Evolutionary conservation across 106 monocot species (phyloP), one percentile per base, ranked within the genome.

Genomic region (Dioscorea alata): DNA sequence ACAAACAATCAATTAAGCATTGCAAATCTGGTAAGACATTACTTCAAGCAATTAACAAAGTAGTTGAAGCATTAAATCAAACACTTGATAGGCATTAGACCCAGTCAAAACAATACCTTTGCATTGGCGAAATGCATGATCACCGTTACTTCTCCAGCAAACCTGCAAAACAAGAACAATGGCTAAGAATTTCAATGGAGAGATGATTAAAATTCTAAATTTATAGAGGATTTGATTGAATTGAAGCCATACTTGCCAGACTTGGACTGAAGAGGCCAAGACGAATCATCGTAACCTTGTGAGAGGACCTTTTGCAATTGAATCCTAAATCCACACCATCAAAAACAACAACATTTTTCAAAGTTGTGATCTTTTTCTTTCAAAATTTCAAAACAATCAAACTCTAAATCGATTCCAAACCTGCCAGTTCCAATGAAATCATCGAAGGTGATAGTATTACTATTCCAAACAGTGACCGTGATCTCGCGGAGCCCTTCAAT

Each of bases 91-190:
- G 42, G 42, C 42, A 42, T 23, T 15, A 25, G 48, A 59, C 49
- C 5, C 12, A 14, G 49, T 19, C 63, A 6, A 28, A 28, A 28
- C 28, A 28, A 76, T 75, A 87, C 91, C 33, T 77, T 64, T 22
- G 77, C 78, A 78, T 85, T 82, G 12, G 76, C 20, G 61, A 76
- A 88, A 66, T 95, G 95, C 88, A 95, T 74, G 53, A 95, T 91
- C 52, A 88, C 56, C 51, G 79, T 88, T 58, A 95, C 83, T 69
- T 95, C 95, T 35, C 95, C 91, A 17, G 80, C 91, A 68, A 67
- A 90, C 53, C 90, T 90, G 77, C 61, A 14, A n/a, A 59, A 28
- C 5, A 2, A 48, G 33, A 15, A 21, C 20, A 42, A 18, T 48
- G 8, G 4, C 24, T 57, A 6, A 34, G 0, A 34, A 34, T 22